A percentile compares a stretch with the other conserved stretches of the same genome.
phyloP scores from a whole-genome alignment of 768 basidiomycete genomes.

The Inosperma sp. region DNA sequence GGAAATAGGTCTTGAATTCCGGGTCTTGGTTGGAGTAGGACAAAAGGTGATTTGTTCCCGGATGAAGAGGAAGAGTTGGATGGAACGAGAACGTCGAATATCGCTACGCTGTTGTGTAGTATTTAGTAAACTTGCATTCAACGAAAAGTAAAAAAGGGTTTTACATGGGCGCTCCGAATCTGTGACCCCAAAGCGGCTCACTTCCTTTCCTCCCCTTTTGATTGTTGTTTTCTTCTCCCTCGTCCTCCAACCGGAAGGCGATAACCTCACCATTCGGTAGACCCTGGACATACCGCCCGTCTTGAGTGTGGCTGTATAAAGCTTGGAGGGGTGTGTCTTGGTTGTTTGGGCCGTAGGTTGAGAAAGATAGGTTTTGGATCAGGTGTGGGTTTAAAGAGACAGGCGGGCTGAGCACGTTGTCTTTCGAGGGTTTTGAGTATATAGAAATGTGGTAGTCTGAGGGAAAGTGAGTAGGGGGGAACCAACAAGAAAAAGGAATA shows the following conservation, averaged over 20 bases:
- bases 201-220: slow-evolving; percentile 18
- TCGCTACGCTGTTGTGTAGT: slow-evolving; percentile 56
- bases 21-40: slow-evolving; percentile 83
- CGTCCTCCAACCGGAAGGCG: slow-evolving; percentile 50
- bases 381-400: no score
- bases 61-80: slow-evolving; percentile 22
- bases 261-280: slow-evolving; percentile 75
- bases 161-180: slow-evolving; percentile 66
- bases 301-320: slow-evolving; percentile 70
- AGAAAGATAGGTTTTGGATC: slow-evolving; percentile 87
- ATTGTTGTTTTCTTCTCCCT: no score
- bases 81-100: slow-evolving; percentile 68
- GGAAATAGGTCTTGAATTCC: slow-evolving; percentile 70
- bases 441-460: slow-evolving; percentile 89
- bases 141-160: slow-evolving; percentile 21
- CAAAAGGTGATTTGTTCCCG: slow-evolving; percentile 64
- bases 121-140: neutral
- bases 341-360: slow-evolving; percentile 90
- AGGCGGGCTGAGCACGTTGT: slow-evolving; percentile 37
- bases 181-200: slow-evolving; percentile 52
- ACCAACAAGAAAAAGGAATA: slow-evolving; percentile 1
- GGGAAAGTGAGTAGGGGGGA: neutral
- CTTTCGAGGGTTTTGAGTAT: slow-evolving; percentile 48
- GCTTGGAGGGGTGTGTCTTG: slow-evolving; percentile 71
- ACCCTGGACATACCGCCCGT: slow-evolving; percentile 77